phyloP scores from a whole-genome alignment of 371 early-diverging fungal genomes.

The Syncephalastrum monosporum region DNA sequence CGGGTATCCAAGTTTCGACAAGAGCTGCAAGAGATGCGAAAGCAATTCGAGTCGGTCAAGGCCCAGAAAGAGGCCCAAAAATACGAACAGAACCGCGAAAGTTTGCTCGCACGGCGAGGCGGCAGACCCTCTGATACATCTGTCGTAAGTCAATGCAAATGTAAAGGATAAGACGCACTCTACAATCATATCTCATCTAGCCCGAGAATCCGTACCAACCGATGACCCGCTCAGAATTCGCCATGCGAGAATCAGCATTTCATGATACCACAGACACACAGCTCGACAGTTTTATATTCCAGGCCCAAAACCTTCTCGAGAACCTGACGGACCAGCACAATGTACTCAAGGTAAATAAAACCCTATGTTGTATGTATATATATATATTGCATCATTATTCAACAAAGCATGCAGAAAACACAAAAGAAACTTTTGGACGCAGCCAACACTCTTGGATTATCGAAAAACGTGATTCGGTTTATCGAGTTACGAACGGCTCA shows the following conservation, averaged over 20 bases:
- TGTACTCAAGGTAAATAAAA: constrained; percentile 71
- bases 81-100: constrained; percentile 49
- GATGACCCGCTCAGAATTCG: constrained; percentile 36
- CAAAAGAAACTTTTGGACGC: constrained; percentile 76
- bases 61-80: constrained; percentile 49
- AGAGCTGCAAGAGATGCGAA: constrained; percentile 56
- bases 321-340: constrained; percentile 77
- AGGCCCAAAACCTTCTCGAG: constrained; percentile 67
- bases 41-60: constrained; percentile 56
- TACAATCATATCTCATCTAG: constrained; percentile 14
- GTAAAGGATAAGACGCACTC: not conserved
- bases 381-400: not conserved
- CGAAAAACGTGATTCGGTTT: constrained; percentile 77
- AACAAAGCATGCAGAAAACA: constrained; percentile 49
- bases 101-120: constrained; percentile 45
- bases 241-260: constrained; percentile 47
- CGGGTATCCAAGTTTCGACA: constrained; percentile 67
- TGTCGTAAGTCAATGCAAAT: not conserved
- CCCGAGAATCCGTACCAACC: constrained; percentile 52
- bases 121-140: not conserved
- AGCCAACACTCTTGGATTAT: constrained; percentile 80
- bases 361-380: no score
- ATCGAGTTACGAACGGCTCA: constrained; percentile 80
- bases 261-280: constrained; percentile 58
- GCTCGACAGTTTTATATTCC: constrained; percentile 72